These are phyloP conservation scores for Phaeosphaeriaceae sp. DNA, from an alignment of 2,329 filamentous ascomycete genomes.

Conservation along the genomic window DNA sequence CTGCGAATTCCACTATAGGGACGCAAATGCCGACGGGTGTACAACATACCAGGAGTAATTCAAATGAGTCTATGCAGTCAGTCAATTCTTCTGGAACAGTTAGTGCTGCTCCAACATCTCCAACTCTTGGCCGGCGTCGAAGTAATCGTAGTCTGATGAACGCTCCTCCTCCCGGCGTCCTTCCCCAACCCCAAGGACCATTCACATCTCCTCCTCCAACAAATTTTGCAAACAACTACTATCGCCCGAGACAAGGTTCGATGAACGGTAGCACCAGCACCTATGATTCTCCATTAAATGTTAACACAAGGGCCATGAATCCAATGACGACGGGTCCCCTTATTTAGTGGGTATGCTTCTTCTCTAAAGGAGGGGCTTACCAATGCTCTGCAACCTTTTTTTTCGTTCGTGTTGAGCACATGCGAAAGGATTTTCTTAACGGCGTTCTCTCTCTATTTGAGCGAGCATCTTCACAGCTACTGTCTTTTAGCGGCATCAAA, in stretches of 20 bases:
- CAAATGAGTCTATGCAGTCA: conserved; percentile 42
- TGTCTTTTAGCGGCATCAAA: conserved; percentile 36
- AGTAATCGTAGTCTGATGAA: conserved; percentile 45
- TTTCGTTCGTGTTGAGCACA: conserved; percentile 11
- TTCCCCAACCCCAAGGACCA: conserved; percentile 30
- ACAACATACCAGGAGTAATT: conserved; percentile 40
- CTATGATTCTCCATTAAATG: conserved; percentile 38
- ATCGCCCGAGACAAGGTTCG: conserved; percentile 37
- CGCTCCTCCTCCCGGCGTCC: conserved; percentile 27
- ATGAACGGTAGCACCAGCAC: conserved; percentile 18
- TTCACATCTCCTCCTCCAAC: conserved; percentile 31
- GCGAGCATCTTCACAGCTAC: conserved; percentile 14
- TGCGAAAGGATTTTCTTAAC: neutral
- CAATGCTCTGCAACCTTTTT: conserved; percentile 5
- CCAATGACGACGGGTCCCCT: conserved; percentile 44
- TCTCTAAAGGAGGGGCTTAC: neutral
- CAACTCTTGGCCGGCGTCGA: conserved; percentile 39
- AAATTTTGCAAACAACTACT: conserved; percentile 35
- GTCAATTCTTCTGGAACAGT: conserved; percentile 37
- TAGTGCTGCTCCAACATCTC: conserved; percentile 33
- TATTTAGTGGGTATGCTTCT: conserved; percentile 22
- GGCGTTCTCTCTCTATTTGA: neutral
- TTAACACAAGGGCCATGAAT: conserved; percentile 31
- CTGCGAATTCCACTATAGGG: conserved; percentile 19
- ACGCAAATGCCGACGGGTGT: conserved; percentile 16